phyloP scores from a whole-genome alignment of 2,329 filamentous ascomycete genomes.

The Dactylellina cionopaga region DNA sequence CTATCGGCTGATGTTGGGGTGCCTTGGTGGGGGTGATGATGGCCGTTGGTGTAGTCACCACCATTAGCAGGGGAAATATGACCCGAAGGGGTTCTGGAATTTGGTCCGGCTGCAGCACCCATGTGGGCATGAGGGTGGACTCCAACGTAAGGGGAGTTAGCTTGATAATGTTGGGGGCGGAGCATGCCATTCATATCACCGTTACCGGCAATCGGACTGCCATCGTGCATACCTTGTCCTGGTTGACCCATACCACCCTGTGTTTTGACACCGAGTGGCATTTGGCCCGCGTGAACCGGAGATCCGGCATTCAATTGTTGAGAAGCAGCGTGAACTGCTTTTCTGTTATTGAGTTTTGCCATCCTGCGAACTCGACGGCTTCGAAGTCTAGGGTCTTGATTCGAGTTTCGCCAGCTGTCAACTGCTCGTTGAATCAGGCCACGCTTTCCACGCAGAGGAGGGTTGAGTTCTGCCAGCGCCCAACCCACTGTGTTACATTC shows the following conservation, averaged over 20 bases:
- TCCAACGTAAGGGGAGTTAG: constrained; percentile 54
- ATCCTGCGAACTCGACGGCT: constrained; percentile 91
- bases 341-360: constrained; percentile 93
- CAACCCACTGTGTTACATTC: constrained; percentile 99
- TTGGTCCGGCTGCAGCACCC: constrained; percentile 52
- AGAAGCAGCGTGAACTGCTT: constrained; percentile 71
- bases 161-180: constrained; percentile 56
- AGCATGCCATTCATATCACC: constrained; percentile 57
- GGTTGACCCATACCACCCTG: constrained; percentile 49
- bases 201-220: constrained; percentile 52
- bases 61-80: constrained; percentile 57
- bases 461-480: constrained; percentile 93
- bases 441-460: constrained; percentile 88
- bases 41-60: constrained; percentile 64
- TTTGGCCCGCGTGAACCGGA: constrained; percentile 54
- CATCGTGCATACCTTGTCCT: constrained; percentile 53
- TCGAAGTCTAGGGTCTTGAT: constrained; percentile 89
- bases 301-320: constrained; percentile 61
- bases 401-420: constrained; percentile 99
- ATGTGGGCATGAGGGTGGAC: constrained; percentile 56
- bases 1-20: constrained; percentile 72
- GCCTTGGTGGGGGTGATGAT: constrained; percentile 74
- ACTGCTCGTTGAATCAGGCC: constrained; percentile 96
- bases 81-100: constrained; percentile 56
- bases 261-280: constrained; percentile 44